Evolutionary conservation across 495 filamentous ascomycete species (phyloP), one percentile per base, ranked within the genome.

Genomic region (Podospora appendiculata): DNA sequence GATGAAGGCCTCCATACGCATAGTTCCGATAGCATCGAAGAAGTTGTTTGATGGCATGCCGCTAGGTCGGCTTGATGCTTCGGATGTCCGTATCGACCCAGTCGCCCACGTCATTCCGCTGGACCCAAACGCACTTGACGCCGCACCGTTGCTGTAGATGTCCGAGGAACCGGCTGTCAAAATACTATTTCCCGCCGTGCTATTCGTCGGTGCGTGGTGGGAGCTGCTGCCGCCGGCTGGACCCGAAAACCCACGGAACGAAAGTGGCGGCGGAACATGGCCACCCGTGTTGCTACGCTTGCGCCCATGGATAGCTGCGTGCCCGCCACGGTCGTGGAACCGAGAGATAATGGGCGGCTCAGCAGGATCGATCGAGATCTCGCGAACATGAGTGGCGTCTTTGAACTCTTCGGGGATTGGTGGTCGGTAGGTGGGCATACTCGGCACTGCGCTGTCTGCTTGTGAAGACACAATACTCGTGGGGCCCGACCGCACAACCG

Each of bases 1-100:
- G 48, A 91, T 86, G 62, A 98, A 98, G 0, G 93, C 93, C 67
- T 97, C 93, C 93, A 98, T 98, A 32, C 93, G 82, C 40, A 98
- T 82, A 9, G 90, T 96, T 13, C 93, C 93, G 32, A 95, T 86
- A 0, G 87, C 84, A 40, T 86, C 83, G 64, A 85, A 84, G 68
- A 85, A 85, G 53, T 85, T 84, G 49, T 71, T 71, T 57, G 57
- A 58, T 11, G 51, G 50, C n/a, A 63, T 56, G 13, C 50, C 62
- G 46, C 55, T 72, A 17, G 66, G 59, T 68, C 58, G 76, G 66
- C 67, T 90, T 65, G 67, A 90, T 54, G 60, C 86, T 71, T 65
- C 80, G 68, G 55, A 90, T 53, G 66, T 86, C 71, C 81, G 66
- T 47, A 77, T 59, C 32, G 76, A 71, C n/a, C 69, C 61, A 4